Conservation (phyloP, 176 grass and related monocot species). For the Zea mays region Zm-B73-REFERENCE-NAM-5.0 NC_050104.1:161265501-161266000, state of each 20-base stretch:
- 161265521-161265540: too few species aligned
- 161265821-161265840: not conserved
- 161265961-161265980: constrained; percentile 38
- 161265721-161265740: not conserved
- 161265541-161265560: too few species aligned
- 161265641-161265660: too few species aligned
- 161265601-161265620: too few species aligned
- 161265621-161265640: too few species aligned
- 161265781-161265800: not conserved
- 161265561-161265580: too few species aligned
- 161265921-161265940: not conserved
- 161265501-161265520: too few species aligned
- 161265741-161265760: constrained; percentile 23
- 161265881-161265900: not conserved
- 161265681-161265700: too few species aligned
- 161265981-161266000: not conserved
- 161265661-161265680: too few species aligned
- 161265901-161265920: constrained; percentile 15
- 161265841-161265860: not conserved
- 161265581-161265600: too few species aligned
- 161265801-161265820: constrained; percentile 9
- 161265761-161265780: constrained; percentile 43
- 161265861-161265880: not conserved
- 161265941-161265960: not conserved
- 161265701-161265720: too few species aligned